Base-by-base conservation (phyloP, 2,329 filamentous ascomycete species). In the Tolypocladium pustulatum region DNA sequence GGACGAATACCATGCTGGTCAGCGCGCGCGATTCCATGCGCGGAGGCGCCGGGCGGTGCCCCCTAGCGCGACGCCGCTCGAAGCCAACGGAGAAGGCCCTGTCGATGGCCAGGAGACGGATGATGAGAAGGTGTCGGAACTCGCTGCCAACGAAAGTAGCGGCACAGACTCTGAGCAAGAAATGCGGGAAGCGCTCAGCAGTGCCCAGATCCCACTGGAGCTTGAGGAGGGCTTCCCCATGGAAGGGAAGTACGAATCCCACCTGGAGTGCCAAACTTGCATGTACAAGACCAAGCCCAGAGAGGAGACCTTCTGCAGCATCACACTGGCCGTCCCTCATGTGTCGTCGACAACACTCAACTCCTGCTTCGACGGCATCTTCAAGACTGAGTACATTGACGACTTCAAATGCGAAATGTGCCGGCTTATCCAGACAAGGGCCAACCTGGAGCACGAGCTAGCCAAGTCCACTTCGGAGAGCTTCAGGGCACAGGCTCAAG, bases 351-450 rank as follows among this genome's bases (percentile, higher is more conserved):
- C 92, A 0, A 88, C 90, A 0, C 80, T 99, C 20, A 91, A 88
- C 68, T 81, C 86, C 10, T 99, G 94, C 72, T 94, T 99, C 66
- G 94, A 99, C 67, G 89, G 89, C 46, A 87, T 97, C 73, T 87
- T 99, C 65, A 96, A 96, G 74, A 91, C 90, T 0, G 94, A 99
- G 72, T 88, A 91, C 70, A 97, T 99, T 64, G 93, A 97, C 62
- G 94, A 96, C 70, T 99, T 95, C 78, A 92, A 90, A 65, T 99
- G 94, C 75, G 94, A 97, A 67, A 89, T 86, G 73, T 99, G 94
- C 69, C 85, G 91, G 27, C 79, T 99, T n/a, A 74, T 90, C 51
- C 89, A 96, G 71, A 91, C 91, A 4, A 75, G 90, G 57, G 78
- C 85, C 36, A 73, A 81, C 56, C 82, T 90, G 62, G 76, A 83